Percentiles rank a stretch among this genome's conserved stretches.
These are phyloP conservation scores for Knoxia roxburghii DNA, from an alignment of 257 asterid genomes.

Conservation along the genomic window DNA sequence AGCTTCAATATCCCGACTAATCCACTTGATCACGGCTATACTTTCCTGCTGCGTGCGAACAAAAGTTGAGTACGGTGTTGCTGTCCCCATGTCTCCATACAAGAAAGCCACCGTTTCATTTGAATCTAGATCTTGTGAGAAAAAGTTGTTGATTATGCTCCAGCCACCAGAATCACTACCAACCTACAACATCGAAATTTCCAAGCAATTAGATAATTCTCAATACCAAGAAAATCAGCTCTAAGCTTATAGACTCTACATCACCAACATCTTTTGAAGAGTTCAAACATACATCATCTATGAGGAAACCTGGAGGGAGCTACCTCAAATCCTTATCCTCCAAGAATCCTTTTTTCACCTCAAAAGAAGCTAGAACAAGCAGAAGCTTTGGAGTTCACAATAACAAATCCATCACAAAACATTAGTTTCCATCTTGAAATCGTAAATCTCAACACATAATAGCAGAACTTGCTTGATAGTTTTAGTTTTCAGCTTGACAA, in stretches of 20 bases:
- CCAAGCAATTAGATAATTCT: neutral
- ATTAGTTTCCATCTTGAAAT: neutral
- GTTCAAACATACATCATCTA: neutral
- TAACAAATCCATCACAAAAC: neutral
- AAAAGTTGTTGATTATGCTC: conserved; percentile 60
- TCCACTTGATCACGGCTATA: conserved; percentile 75
- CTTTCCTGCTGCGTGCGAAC: conserved; percentile 75
- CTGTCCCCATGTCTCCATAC: conserved; percentile 97
- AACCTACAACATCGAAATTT: conserved; percentile 40
- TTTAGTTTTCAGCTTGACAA: neutral
- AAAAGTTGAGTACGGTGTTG: conserved; percentile 71
- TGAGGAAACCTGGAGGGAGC: neutral
- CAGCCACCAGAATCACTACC: conserved; percentile 84
- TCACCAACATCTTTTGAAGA: neutral
- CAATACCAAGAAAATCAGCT: neutral
- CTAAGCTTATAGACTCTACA: neutral
- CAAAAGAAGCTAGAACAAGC: neutral
- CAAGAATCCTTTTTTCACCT: neutral
- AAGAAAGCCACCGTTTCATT: conserved; percentile 72
- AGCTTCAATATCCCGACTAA: conserved; percentile 66
- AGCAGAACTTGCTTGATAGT: too few relatives aligned
- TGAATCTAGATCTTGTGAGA: conserved; percentile 48
- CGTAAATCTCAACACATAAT: neutral
- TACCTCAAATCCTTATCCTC: neutral
- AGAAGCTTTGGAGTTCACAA: neutral